Conservation (phyloP, 148 eudicot species). For the Chenopodium suecicum region DNA sequence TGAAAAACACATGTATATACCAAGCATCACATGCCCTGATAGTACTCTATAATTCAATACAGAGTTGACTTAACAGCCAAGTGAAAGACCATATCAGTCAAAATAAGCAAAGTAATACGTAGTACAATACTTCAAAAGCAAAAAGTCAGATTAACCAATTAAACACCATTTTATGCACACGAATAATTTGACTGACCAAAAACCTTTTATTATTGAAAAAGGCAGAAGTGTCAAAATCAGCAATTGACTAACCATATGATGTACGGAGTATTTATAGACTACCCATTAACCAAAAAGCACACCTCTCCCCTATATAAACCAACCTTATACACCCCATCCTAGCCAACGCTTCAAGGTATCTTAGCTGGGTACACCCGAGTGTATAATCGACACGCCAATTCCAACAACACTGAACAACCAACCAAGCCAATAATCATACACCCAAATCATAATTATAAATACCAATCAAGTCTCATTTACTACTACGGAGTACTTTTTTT, state of each 20-base stretch:
- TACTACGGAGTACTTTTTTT: too few relatives aligned
- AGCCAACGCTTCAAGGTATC: background rate
- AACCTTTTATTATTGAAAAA: background rate
- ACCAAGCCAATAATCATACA: conserved; percentile 9
- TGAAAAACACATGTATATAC: conserved; percentile 7
- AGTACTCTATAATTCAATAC: background rate
- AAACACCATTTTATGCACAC: background rate
- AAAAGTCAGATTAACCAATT: conserved; percentile 12
- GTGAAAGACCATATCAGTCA: conserved; percentile 2
- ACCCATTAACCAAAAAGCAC: background rate
- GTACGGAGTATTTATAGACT: background rate
- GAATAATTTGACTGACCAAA: background rate
- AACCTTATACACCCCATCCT: background rate
- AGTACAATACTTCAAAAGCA: background rate
- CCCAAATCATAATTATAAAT: background rate
- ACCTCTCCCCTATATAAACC: background rate
- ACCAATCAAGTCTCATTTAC: conserved; percentile 1
- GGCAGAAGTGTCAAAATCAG: conserved; percentile 20
- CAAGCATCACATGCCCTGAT: background rate
- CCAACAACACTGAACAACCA: background rate
- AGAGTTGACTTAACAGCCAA: background rate
- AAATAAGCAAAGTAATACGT: background rate
- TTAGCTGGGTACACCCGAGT: too few relatives aligned
- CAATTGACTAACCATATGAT: background rate
- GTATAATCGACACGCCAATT: too few relatives aligned